Conservation (phyloP, 108 stramenopile species). For the Skeletonema costatum region DNA sequence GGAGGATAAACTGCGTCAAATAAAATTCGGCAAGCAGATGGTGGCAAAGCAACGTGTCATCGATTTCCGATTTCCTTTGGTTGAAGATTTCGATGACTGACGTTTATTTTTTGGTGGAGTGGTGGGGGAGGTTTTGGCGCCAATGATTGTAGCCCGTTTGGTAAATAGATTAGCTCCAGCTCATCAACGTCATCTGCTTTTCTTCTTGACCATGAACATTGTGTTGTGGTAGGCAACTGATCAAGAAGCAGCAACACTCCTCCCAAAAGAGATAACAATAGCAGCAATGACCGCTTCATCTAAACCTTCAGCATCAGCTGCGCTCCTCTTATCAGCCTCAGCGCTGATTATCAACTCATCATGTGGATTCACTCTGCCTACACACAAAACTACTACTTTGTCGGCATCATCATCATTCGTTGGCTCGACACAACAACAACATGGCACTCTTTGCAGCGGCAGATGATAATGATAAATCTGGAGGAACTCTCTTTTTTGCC, state of each 20-base stretch:
- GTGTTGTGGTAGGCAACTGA: not conserved
- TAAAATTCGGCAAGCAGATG: too few relatives aligned
- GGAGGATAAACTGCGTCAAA: not conserved
- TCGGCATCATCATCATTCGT: not conserved
- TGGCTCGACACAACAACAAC: not conserved
- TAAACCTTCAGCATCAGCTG: not conserved
- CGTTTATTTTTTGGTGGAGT: not conserved
- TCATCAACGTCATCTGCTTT: not conserved
- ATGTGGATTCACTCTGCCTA: not conserved
- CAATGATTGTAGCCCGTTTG: not conserved
- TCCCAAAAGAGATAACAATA: not conserved
- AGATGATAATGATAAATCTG: not conserved
- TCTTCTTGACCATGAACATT: not conserved
- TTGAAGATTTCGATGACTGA: too few relatives aligned
- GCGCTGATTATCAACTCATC: not conserved
- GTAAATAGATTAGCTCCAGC: not conserved
- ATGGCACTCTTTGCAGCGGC: conserved; percentile 1
- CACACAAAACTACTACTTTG: not conserved
- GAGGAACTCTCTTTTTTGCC: conserved; percentile 7
- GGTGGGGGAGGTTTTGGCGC: not conserved
- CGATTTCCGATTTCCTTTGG: too few relatives aligned
- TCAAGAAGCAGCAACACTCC: not conserved
- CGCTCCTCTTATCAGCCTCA: not conserved
- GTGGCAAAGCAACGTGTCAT: too few relatives aligned
- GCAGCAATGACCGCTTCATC: not conserved